Evolutionary conservation across 208 protist genomes (phyloP).

Genomic region (Wallacemonas sp.): DNA sequence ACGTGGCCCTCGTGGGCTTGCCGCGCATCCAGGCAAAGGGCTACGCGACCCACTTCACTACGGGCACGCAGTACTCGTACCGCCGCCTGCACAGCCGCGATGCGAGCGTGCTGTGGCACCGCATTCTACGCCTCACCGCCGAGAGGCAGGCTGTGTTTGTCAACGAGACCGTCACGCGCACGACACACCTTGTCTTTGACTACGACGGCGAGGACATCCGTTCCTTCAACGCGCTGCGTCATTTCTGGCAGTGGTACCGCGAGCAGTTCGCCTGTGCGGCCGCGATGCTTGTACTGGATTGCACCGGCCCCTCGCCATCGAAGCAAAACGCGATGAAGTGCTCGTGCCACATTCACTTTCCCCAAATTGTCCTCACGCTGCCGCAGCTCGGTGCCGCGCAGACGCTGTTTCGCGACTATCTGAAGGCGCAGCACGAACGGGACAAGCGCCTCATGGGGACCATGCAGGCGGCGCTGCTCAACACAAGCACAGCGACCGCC

Average conservation of each 20-base stretch:
- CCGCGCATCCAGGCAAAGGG: conserved; percentile 62
- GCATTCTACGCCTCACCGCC: conserved; percentile 47
- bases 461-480: conserved; percentile 2
- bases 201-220: conserved; percentile 48
- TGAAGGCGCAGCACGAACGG: conserved; percentile 5
- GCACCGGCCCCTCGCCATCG: conserved; percentile 48
- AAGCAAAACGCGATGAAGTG: conserved; percentile 37
- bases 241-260: conserved; percentile 54
- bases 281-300: conserved; percentile 45
- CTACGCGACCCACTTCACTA: conserved; percentile 69
- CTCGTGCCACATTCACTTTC: conserved; percentile 75
- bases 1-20: conserved; percentile 39
- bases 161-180: conserved; percentile 62
- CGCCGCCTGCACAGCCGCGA: conserved; percentile 45
- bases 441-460: conserved; percentile 18
- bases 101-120: conserved; percentile 41
- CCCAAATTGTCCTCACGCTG: conserved; percentile 44
- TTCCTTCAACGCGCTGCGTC: conserved; percentile 32
- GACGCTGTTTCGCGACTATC: conserved; percentile 16
- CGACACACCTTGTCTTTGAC: conserved; percentile 58
- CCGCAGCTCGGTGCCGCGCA: conserved; percentile 19
- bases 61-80: conserved; percentile 54
- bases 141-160: conserved; percentile 37
- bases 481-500: no score
- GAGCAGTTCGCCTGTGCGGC: conserved; percentile 26